These are phyloP conservation scores for Fusarium temperatum DNA, from an alignment of 2,329 filamentous ascomycete species.

Conservation along the genomic window DNA sequence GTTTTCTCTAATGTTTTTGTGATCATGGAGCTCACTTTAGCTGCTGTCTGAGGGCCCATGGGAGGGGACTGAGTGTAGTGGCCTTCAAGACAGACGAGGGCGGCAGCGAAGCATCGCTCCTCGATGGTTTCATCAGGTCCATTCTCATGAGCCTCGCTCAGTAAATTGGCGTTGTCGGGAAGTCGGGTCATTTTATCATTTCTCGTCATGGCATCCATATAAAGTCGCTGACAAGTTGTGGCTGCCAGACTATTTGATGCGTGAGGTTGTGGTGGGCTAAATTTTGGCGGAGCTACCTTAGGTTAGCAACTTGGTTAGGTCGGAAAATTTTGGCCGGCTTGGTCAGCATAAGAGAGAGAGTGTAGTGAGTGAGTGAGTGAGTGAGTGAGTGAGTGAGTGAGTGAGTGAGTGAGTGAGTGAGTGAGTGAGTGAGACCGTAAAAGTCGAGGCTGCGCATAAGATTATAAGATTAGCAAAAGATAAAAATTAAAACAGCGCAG, in stretches of 20 bases:
- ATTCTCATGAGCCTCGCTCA: constrained; percentile 27
- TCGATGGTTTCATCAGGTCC: constrained; percentile 62
- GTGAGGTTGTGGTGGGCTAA: constrained; percentile 30
- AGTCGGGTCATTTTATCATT: constrained; percentile 41
- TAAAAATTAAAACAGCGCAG: not conserved
- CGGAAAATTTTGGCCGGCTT: constrained; percentile 43
- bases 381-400: not conserved
- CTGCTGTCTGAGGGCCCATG: constrained; percentile 65
- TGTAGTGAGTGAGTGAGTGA: not conserved
- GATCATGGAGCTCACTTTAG: constrained; percentile 65
- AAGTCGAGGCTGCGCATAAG: not conserved
- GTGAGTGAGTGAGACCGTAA: not conserved
- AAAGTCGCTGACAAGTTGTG: constrained; percentile 1
- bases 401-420: not conserved
- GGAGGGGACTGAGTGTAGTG: constrained; percentile 66
- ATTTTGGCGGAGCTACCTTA: constrained; percentile 31
- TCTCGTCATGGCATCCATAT: constrained; percentile 18
- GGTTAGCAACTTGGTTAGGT: not conserved
- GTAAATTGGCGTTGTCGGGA: constrained; percentile 36
- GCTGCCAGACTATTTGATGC: constrained; percentile 4
- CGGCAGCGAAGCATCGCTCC: constrained; percentile 69
- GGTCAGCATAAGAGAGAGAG: constrained; percentile 33
- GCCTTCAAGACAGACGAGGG: constrained; percentile 68
- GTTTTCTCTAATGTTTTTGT: constrained; percentile 71
- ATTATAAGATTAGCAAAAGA: not conserved